These are phyloP conservation scores for Paramecium biaurelia DNA, from an alignment of 73 alveolate genomes.

Conservation along the genomic window DNA sequence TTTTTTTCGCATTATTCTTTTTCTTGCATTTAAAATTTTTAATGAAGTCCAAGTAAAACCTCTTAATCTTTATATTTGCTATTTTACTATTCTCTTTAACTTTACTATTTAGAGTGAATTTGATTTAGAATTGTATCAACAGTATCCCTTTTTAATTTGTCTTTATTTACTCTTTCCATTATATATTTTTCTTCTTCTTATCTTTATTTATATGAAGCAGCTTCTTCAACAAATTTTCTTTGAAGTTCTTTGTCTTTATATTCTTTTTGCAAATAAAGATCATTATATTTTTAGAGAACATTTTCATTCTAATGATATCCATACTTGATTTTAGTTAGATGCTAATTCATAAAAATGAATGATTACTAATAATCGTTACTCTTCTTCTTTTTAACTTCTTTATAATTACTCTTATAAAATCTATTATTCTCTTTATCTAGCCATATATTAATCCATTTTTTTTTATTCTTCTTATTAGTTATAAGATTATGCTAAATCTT, in stretches of 20 bases:
- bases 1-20: not conserved
- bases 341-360: not conserved
- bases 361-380: not conserved
- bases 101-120: not conserved
- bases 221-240: not conserved
- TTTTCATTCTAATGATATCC: constrained; percentile 15
- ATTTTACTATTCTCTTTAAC: not conserved
- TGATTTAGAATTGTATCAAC: not conserved
- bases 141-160: not conserved
- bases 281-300: not conserved
- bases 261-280: not conserved
- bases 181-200: not conserved
- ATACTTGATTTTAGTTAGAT: not conserved
- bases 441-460: not conserved
- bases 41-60: not conserved
- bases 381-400: not conserved
- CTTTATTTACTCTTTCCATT: not conserved
- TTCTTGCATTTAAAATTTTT: not conserved
- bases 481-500: not conserved
- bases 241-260: not conserved
- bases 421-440: not conserved
- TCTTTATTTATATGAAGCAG: not conserved
- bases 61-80: not conserved
- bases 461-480: not conserved
- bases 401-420: not conserved